Evolutionary conservation across 2,329 filamentous ascomycete genomes (phyloP), one percentile per base, ranked within the genome.

Genomic region (Aspergillus hiratsukae): DNA sequence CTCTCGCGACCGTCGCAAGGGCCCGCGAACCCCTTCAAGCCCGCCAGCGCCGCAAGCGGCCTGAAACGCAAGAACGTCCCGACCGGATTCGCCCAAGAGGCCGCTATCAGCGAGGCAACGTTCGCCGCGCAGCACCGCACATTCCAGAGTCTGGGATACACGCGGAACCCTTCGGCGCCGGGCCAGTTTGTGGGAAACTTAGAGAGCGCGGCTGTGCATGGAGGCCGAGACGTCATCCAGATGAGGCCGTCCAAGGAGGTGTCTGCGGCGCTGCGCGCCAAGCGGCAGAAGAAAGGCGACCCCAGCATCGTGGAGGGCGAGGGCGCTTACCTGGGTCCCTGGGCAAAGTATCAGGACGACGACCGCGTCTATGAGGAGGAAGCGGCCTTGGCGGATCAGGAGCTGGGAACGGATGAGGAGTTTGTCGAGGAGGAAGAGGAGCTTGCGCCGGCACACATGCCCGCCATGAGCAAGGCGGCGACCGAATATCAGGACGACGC

Each of bases 71-170:
- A 92, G 69, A 93, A 91, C 60, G 81, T 92, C 1, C 81, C 90
- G 10, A 97, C 94, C 0, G 94, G 94, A 10, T 88, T 84, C 66
- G 94, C 94, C 1, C 84, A 94, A 64, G 93, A 99, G 74, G 91
- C 89, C 0, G 89, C 85, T 64, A 85, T 99, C 61, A 96, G 90
- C 72, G 94, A 97, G 68, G 85, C 93, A 61, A 91, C 90, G 0
- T 99, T 99, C 72, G 86, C 90, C 64, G 85, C 84, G 67, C 91
- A 94, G 62, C 92, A 97, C 71, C 87, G 91, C 56, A 91, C 91
- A 1, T 83, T 94, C 58, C 87, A 93, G 71, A 83, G 88, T 60
- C 63, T 81, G 48, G 80, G 80, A 2, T 82, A 81, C 64, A 76
- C 84, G 66, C 73, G 75, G 62, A 77, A 81, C 59, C 78, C 78